Base-by-base conservation (phyloP, 441 rosid species). In the Pelargonium citronellum region DNA sequence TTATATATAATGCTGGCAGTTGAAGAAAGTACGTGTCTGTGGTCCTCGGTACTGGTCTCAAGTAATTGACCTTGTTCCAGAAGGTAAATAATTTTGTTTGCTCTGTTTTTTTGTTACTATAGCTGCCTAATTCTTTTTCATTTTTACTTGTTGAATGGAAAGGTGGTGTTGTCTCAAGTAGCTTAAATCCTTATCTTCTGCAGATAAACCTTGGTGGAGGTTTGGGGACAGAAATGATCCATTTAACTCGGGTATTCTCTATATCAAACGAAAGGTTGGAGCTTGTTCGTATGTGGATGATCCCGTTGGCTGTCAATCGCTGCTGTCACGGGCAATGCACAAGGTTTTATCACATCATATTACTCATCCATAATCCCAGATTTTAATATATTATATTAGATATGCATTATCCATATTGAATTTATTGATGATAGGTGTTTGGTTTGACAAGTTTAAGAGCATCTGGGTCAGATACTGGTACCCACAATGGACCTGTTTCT, bases 31-130 rank as follows among this genome's bases (percentile, higher is more conserved):
- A 70, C 76, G 82, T 57, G 96, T 95, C 22, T 95, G 99, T 83
- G 96, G 99, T 73, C 99, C 98, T 72, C 88, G 97, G 57, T 95
- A 95, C 81, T 92, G 99, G 97, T 83, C 99, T 79, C 97, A 92
- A 83, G 86, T 86, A 67, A 81, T 90, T 65, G 95, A 92, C 72
- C 91, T 95, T 74, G 83, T 83, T 69, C 93, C 97, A 57, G 95
- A 95, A 86, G 97, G 99, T 90, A 43, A 60, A 69, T 66, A 71
- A 69, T 75, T 67, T 69, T 78, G 43, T 51, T 72, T 73, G 70
- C 72, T 71, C 55, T 62, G 13, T 74, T 69, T 39, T 39, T 49
- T 46, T 75, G 66, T 69, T 73, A 47, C 19, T 73, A 44, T 73
- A 6, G 63, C 61, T 66, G 8, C 67, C 72, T 66, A 17, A 43